Evolutionary conservation across 2,329 filamentous ascomycete genomes (phyloP).

Genomic region (Paraphoma chrysanthemicola): DNA sequence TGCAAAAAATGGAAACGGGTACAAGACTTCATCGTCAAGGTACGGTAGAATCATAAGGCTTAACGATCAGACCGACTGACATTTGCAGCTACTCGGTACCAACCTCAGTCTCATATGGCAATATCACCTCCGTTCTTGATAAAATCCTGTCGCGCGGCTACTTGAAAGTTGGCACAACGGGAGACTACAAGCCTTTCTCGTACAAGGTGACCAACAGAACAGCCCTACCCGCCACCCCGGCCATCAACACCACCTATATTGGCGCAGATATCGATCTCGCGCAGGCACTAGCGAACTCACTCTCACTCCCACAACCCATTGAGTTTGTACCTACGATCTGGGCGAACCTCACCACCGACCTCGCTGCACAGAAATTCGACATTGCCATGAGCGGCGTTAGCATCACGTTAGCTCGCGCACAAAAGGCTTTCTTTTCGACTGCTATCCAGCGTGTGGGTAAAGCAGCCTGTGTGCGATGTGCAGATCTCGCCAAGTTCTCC

Average conservation of each 20-base stretch:
- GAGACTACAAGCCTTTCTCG: constrained; percentile 22
- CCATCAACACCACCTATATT: constrained; percentile 18
- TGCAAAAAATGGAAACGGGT: background rate
- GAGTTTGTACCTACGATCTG: constrained; percentile 18
- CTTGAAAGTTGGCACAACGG: constrained; percentile 22
- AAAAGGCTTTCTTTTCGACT: constrained; percentile 14
- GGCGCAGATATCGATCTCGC: constrained; percentile 18
- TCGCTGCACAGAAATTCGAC: constrained; percentile 12
- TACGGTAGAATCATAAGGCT: background rate
- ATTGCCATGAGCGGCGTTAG: constrained; percentile 21
- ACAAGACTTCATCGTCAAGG: background rate
- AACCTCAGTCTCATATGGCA: background rate
- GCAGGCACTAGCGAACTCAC: constrained; percentile 14
- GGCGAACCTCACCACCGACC: constrained; percentile 12
- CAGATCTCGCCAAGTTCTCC: constrained; percentile 6
- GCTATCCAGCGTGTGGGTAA: constrained; percentile 13
- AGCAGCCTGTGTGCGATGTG: constrained; percentile 16
- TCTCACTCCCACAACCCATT: constrained; percentile 8
- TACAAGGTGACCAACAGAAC: constrained; percentile 18
- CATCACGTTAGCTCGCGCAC: constrained; percentile 13
- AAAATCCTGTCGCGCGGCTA: constrained; percentile 16
- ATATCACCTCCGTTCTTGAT: constrained; percentile 14
- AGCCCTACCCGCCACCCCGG: constrained; percentile 9
- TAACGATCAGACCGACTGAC: background rate
- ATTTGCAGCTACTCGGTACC: background rate